These are phyloP conservation scores for Blepharisma undulans DNA, from an alignment of 169 alveolate species.

Conservation along the genomic window DNA sequence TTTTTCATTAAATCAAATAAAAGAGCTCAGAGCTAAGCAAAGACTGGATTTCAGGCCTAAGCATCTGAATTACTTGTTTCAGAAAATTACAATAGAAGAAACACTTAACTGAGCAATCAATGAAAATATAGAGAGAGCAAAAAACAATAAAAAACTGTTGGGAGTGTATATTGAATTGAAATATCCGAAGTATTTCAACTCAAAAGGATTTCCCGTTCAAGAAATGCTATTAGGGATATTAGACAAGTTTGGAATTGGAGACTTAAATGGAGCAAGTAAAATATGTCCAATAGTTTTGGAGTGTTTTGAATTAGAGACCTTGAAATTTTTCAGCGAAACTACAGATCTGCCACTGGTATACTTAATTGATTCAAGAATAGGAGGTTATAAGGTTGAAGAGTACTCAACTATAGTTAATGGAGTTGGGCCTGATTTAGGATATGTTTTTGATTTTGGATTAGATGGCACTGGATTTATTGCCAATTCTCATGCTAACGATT, in stretches of 20 bases:
- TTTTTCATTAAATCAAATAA: slow-evolving; percentile 63
- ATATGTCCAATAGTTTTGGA: slow-evolving; percentile 58
- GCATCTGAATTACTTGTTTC: slow-evolving; percentile 44
- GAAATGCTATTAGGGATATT: slow-evolving; percentile 38
- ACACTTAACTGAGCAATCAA: slow-evolving; percentile 47
- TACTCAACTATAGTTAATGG: slow-evolving; percentile 51
- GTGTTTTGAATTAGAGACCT: slow-evolving; percentile 53
- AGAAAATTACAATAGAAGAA: slow-evolving; percentile 66
- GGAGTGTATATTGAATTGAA: slow-evolving; percentile 67
- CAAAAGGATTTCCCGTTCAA: slow-evolving; percentile 24
- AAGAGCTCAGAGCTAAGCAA: slow-evolving; percentile 54
- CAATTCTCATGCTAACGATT: slow-evolving; percentile 36
- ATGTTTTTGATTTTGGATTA: slow-evolving; percentile 17
- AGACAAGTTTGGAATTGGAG: slow-evolving; percentile 32
- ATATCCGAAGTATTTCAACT: slow-evolving; percentile 36
- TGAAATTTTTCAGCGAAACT: slow-evolving; percentile 13
- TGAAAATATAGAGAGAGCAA: slow-evolving; percentile 26
- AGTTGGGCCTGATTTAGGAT: slow-evolving; percentile 54
- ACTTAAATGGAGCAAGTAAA: slow-evolving; percentile 45
- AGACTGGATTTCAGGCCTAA: slow-evolving; percentile 56
- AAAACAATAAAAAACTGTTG: slow-evolving; percentile 23
- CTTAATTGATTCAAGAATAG: slow-evolving; percentile 34
- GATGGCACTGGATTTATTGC: slow-evolving; percentile 29
- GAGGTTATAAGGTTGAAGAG: slow-evolving; percentile 5
- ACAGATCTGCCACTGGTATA: slow-evolving; percentile 59